Evolutionary conservation across 257 asterid genomes (phyloP).

Genomic region (Paraleonurus japonicus): DNA sequence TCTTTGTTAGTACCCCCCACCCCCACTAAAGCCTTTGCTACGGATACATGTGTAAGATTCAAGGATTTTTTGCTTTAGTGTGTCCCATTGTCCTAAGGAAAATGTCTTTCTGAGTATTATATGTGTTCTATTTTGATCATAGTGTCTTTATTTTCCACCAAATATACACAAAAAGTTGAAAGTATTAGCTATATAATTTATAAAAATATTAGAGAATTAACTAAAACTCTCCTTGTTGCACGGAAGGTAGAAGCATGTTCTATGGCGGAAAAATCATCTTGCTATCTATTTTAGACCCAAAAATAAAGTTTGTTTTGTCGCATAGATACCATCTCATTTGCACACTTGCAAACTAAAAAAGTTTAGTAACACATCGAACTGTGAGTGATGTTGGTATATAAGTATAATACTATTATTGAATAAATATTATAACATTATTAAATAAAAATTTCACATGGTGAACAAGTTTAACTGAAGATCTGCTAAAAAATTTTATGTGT

Average conservation of each 20-base stretch:
- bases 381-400: no score
- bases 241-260: slow-evolving; percentile 25
- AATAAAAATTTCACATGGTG: no score
- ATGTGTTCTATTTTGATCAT: not conserved
- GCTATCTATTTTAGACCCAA: not conserved
- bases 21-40: not conserved
- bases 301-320: not conserved
- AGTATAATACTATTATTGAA: no score
- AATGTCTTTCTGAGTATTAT: slow-evolving; percentile 9
- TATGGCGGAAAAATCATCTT: slow-evolving; percentile 21
- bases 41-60: not conserved
- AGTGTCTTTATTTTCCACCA: not conserved
- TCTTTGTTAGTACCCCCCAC: not conserved
- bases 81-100: not conserved
- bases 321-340: not conserved
- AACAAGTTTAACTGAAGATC: no score
- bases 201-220: not conserved
- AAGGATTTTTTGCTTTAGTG: not conserved
- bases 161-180: not conserved
- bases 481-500: no score
- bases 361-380: no score
- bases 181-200: not conserved
- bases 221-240: no score
- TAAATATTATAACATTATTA: no score
- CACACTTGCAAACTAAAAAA: no score